Evolutionary conservation across 306 rosid species (phyloP), one percentile per base, ranked within the genome.

Genomic region (Sicyos baderoa): DNA sequence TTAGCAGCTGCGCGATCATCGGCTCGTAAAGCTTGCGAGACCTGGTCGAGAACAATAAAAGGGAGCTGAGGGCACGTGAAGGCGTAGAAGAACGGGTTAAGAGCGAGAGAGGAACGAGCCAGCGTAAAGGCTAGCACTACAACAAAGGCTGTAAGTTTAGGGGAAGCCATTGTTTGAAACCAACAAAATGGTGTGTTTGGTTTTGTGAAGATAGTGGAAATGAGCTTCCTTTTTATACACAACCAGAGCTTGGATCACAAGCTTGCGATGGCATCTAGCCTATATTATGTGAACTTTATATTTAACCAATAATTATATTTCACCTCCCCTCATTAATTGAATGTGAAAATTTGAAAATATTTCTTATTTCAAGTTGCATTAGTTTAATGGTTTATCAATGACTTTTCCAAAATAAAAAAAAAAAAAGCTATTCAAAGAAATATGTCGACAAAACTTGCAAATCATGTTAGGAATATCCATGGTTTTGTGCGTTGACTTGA

Each of bases 41-140:
- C 71, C 7, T 2, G 1, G 6, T 65, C 0, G 14, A 13, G 19
- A 4, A 65, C 55, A 15, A 65, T 7, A 16, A 65, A 65, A 65
- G 54, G 71, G 1, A 65, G 54, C 14, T 65, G 55, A 44, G 71
- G 71, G 71, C 71, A 65, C 14, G 71, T 21, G 54, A 45, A 65
- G 54, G 54, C 12, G 40, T 65, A 65, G 51, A 65, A 45, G 13
- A 47, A 45, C 11, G 71, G 71, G 42, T 22, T 65, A 13, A 65
- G 54, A 45, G 71, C 71, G 10, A 6, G 52, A 12, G 71, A 45
- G 40, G 21, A 1, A 18, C 53, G 18, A 0, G 21, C 54, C 12
- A 65, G 29, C 54, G 22, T 45, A 40, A 65, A 47, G 15, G 40
- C 55, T n/a, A 22, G 3, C 21, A 22, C 21, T 12, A 23, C 19